Evolutionary conservation across 2,329 filamentous ascomycete species (phyloP).

Genomic region (Diaporthe sp.): DNA sequence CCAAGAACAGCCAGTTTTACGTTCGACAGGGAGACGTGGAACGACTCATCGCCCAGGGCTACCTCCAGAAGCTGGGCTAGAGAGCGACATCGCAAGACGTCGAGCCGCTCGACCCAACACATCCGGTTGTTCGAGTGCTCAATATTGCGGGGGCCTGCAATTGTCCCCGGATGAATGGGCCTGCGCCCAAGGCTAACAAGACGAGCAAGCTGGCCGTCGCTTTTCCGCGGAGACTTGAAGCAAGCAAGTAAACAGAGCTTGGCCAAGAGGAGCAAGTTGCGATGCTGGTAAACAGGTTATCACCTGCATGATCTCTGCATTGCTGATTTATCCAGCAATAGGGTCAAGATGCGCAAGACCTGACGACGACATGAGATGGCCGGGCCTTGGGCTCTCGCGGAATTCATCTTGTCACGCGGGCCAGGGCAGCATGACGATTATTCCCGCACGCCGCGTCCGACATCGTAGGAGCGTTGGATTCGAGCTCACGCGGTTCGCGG

Average conservation of each 20-base stretch:
- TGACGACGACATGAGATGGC: neutral
- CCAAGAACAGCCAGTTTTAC: constrained; percentile 98
- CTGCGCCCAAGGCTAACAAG: neutral
- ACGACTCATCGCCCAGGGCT: constrained; percentile 92
- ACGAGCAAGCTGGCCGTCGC: neutral
- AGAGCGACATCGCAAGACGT: neutral
- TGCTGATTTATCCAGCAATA: constrained; percentile 13
- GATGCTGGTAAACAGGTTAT: neutral
- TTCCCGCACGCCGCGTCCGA: neutral
- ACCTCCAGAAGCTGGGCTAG: constrained; percentile 91
- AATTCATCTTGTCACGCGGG: neutral
- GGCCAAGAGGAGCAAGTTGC: neutral
- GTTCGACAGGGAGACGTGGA: constrained; percentile 97
- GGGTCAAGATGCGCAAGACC: constrained; percentile 2
- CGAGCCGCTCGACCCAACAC: neutral
- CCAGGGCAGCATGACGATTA: neutral
- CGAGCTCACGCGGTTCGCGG: neutral
- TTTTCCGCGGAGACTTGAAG: neutral
- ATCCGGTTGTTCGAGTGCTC: neutral
- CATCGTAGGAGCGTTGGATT: constrained; percentile 3
- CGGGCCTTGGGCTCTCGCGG: neutral
- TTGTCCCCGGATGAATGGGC: neutral
- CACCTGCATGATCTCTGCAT: constrained; percentile 7
- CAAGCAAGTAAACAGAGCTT: neutral
- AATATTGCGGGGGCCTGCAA: neutral